Percentiles rank a stretch among this genome's conserved stretches.
These are phyloP conservation scores for Fusarium guadeloupense DNA, from an alignment of 2,329 filamentous ascomycete genomes.

Conservation along the genomic window DNA sequence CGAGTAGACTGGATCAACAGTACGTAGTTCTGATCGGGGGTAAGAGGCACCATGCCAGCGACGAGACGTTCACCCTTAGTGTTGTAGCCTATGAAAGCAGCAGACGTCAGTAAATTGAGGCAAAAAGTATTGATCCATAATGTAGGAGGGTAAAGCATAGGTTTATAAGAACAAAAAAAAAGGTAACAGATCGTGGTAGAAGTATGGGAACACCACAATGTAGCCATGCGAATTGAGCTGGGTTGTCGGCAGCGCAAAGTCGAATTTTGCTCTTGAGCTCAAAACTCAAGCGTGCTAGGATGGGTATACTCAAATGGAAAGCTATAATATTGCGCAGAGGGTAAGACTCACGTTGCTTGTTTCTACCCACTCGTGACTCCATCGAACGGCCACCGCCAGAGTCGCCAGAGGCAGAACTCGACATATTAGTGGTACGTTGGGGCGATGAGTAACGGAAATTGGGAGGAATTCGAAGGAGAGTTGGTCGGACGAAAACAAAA, in stretches of 20 bases:
- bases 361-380: conserved; percentile 80
- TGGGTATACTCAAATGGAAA: not conserved
- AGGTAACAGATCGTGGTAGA: conserved; percentile 14
- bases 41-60: conserved; percentile 91
- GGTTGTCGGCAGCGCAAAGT: conserved; percentile 2
- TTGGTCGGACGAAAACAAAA: conserved; percentile 25
- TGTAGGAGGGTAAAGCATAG: not conserved
- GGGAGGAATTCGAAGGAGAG: conserved; percentile 18
- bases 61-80: conserved; percentile 92
- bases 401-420: conserved; percentile 49
- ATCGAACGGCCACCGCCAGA: conserved; percentile 61
- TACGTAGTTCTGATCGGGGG: conserved; percentile 84
- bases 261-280: not conserved
- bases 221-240: not conserved
- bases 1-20: conserved; percentile 93
- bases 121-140: conserved; percentile 3
- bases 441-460: conserved; percentile 30
- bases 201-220: conserved; percentile 10
- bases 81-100: conserved; percentile 77
- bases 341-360: conserved; percentile 78
- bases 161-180: conserved; percentile 2
- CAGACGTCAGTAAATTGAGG: conserved; percentile 31
- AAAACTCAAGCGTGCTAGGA: not conserved
- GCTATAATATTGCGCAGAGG: conserved; percentile 10
- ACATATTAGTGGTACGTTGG: conserved; percentile 44